Evolutionary conservation across 345 rosid genomes (phyloP).

Genomic region (Xanthoceras sorbifolium): DNA sequence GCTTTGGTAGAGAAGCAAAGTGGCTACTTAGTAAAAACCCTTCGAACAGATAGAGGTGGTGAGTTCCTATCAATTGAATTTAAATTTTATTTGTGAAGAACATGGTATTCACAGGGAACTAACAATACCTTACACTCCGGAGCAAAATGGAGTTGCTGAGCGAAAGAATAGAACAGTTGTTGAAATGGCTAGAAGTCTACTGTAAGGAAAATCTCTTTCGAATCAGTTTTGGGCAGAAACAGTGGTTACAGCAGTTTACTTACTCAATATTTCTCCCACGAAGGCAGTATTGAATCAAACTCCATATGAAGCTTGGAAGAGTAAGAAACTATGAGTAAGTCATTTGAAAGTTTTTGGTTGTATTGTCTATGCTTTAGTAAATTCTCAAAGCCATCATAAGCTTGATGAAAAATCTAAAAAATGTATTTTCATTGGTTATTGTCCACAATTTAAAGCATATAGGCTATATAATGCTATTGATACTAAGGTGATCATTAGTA

Average conservation of each 20-base stretch:
- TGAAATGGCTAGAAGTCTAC: constrained; percentile 7
- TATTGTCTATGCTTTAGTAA: too few relatives aligned
- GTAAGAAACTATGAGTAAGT: too few relatives aligned
- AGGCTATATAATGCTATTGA: constrained; percentile 2
- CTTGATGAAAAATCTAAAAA: constrained; percentile 18
- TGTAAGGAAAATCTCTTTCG: constrained; percentile 1
- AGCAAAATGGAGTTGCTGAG: too few relatives aligned
- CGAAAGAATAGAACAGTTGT: background rate
- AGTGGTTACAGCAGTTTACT: background rate
- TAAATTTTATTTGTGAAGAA: constrained; percentile 5
- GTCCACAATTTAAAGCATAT: constrained; percentile 19
- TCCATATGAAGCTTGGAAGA: too few relatives aligned
- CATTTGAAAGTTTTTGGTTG: too few relatives aligned
- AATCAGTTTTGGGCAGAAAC: constrained; percentile 21
- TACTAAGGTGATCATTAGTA: constrained; percentile 8
- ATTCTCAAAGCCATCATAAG: too few relatives aligned
- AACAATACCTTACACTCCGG: constrained; percentile 8
- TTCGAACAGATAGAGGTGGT: background rate
- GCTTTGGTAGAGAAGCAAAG: constrained; percentile 10
- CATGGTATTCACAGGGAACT: constrained; percentile 8
- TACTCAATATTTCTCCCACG: constrained; percentile 13
- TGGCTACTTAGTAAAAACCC: background rate
- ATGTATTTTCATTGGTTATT: constrained; percentile 25
- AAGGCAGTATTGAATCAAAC: too few relatives aligned
- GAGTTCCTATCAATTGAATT: background rate